A percentile compares a stretch with the other conserved stretches of the same genome.
Evolutionary conservation across 331 rosid genomes (phyloP).

Genomic region (Pyracantha coccinea): DNA sequence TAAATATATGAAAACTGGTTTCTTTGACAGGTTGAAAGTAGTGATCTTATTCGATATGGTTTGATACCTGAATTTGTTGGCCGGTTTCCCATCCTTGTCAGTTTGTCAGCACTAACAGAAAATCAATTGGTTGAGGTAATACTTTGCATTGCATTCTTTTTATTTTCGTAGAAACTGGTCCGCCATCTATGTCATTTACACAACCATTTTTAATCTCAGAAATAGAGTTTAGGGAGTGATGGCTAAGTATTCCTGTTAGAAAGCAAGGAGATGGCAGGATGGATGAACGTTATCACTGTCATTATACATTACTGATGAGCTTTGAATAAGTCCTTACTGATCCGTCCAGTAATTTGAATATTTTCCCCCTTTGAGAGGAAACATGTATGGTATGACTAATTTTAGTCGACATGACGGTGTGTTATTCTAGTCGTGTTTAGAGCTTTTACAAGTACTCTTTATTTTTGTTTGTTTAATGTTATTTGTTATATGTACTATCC

Average conservation of each 20-base stretch:
- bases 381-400: neutral
- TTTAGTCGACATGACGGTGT: neutral
- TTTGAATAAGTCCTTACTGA: neutral
- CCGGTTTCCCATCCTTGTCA: constrained; percentile 91
- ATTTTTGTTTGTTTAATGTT: neutral
- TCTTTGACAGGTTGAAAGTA: constrained; percentile 81
- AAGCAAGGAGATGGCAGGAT: too few species aligned
- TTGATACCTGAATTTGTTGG: constrained; percentile 98
- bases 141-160: neutral
- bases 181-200: neutral
- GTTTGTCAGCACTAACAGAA: constrained; percentile 83
- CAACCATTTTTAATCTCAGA: neutral
- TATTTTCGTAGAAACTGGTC: neutral
- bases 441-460: neutral
- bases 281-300: too few species aligned
- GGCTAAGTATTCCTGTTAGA: neutral
- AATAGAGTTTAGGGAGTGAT: neutral
- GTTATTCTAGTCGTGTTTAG: neutral
- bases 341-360: neutral
- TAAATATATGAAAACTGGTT: neutral
- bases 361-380: neutral
- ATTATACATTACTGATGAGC: too few species aligned
- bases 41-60: constrained; percentile 92
- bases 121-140: constrained; percentile 85
- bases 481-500: constrained; percentile 1